Conservation (phyloP, 192 early-diverging fungal genomes). For the Jimgerdemannia lactiflua region DNA sequence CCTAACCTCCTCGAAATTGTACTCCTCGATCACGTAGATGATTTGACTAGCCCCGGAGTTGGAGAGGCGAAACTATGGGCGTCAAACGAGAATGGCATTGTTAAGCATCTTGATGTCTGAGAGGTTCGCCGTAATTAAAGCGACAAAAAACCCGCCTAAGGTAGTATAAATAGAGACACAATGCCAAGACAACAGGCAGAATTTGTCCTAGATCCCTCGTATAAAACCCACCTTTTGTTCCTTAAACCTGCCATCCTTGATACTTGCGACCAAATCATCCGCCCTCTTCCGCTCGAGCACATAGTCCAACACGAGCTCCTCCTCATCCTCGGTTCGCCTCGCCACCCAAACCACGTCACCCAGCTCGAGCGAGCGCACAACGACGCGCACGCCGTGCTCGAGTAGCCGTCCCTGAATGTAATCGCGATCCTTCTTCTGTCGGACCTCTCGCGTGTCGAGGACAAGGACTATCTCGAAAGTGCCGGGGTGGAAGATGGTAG, state of each 20-base stretch:
- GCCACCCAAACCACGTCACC: slow-evolving; percentile 95
- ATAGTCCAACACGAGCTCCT: slow-evolving; percentile 79
- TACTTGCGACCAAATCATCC: slow-evolving; percentile 89
- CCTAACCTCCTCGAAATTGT: slow-evolving; percentile 56
- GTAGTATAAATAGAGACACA: background rate
- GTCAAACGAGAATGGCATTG: slow-evolving; percentile 4
- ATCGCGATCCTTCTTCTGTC: slow-evolving; percentile 58
- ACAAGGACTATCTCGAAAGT: slow-evolving; percentile 70
- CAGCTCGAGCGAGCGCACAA: slow-evolving; percentile 65
- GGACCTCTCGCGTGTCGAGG: slow-evolving; percentile 85
- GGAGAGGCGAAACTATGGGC: slow-evolving; percentile 61
- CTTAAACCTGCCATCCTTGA: slow-evolving; percentile 88
- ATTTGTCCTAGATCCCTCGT: background rate
- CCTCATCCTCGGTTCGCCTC: slow-evolving; percentile 26
- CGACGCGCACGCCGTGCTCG: slow-evolving; percentile 48
- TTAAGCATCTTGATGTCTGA: background rate
- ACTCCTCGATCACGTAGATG: slow-evolving; percentile 89
- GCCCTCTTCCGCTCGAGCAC: slow-evolving; percentile 93
- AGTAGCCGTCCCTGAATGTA: slow-evolving; percentile 71
- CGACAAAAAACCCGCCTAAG: background rate
- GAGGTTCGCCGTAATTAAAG: background rate
- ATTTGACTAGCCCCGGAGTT: slow-evolving; percentile 68
- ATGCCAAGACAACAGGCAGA: background rate
- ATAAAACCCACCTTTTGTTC: slow-evolving; percentile 79
- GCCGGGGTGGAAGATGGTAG: slow-evolving; percentile 17